Evolutionary conservation across 2,329 filamentous ascomycete species (phyloP).

Genomic region (Diaporthe vaccinii): DNA sequence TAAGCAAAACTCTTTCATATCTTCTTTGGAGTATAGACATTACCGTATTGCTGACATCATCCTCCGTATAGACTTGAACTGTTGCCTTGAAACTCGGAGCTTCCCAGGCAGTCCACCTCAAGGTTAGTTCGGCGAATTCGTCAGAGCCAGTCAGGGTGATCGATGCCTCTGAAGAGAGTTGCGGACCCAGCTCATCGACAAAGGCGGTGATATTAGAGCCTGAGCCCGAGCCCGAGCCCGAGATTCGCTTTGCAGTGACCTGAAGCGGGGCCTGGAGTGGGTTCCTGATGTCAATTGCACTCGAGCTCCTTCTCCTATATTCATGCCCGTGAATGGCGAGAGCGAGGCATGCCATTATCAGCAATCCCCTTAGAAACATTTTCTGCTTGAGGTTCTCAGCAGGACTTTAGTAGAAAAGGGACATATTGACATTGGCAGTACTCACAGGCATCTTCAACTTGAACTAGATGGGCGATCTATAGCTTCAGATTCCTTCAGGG

Average conservation of each 20-base stretch:
- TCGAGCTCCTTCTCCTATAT: neutral
- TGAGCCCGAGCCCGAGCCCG: neutral
- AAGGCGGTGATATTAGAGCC: neutral
- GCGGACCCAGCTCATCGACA: neutral
- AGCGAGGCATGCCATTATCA: neutral
- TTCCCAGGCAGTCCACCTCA: slow-evolving; percentile 23
- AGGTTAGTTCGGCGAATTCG: neutral
- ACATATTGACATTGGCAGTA: neutral
- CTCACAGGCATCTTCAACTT: neutral
- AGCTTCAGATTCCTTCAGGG: neutral
- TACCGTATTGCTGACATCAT: slow-evolving; percentile 22
- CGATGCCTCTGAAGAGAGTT: slow-evolving; percentile 15
- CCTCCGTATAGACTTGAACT: slow-evolving; percentile 11
- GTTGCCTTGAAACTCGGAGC: slow-evolving; percentile 1
- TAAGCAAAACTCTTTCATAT: neutral
- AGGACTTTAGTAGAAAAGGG: too few species aligned
- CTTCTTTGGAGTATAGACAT: too few species aligned
- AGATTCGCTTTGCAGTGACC: neutral
- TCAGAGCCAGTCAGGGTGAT: neutral
- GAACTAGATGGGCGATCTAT: neutral
- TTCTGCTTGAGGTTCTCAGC: neutral
- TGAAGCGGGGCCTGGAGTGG: neutral
- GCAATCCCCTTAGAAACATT: neutral
- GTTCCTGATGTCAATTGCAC: neutral
- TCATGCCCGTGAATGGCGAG: neutral